Percentiles rank a stretch among this genome's conserved stretches.
These are phyloP conservation scores for Cytidiella melzeri DNA, from an alignment of 768 basidiomycete genomes.

Conservation along the genomic window DNA sequence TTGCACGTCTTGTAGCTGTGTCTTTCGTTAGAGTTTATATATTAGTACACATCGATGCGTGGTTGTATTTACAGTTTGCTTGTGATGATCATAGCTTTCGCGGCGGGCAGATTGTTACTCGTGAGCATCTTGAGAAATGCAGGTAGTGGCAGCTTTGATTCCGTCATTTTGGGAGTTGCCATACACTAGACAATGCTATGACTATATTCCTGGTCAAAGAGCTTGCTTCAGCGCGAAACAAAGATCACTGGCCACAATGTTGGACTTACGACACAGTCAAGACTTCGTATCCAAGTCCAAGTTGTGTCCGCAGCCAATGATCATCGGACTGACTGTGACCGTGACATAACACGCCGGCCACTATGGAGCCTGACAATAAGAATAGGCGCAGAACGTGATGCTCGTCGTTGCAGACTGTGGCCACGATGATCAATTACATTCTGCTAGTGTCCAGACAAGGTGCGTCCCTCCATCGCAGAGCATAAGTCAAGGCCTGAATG, in stretches of 20 bases:
- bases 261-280: too few species aligned
- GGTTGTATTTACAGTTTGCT: constrained; percentile 53
- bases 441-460: constrained; percentile 93
- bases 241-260: background rate
- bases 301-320: background rate
- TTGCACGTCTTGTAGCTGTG: constrained; percentile 66
- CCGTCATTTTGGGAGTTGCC: background rate
- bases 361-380: background rate
- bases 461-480: constrained; percentile 11
- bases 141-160: constrained; percentile 50
- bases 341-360: background rate
- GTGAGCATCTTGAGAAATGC: constrained; percentile 64
- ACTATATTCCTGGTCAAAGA: background rate
- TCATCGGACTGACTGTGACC: background rate
- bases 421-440: constrained; percentile 87
- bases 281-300: background rate
- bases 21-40: background rate
- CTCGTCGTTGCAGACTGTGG: too few species aligned
- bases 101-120: constrained; percentile 45
- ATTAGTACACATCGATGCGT: background rate
- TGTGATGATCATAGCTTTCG: constrained; percentile 64
- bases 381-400: too few species aligned
- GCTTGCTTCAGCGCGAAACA: background rate
- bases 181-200: background rate
- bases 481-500: background rate